Evolutionary conservation across 2,329 filamentous ascomycete genomes (phyloP).

Genomic region (Bipolaris cookei): DNA sequence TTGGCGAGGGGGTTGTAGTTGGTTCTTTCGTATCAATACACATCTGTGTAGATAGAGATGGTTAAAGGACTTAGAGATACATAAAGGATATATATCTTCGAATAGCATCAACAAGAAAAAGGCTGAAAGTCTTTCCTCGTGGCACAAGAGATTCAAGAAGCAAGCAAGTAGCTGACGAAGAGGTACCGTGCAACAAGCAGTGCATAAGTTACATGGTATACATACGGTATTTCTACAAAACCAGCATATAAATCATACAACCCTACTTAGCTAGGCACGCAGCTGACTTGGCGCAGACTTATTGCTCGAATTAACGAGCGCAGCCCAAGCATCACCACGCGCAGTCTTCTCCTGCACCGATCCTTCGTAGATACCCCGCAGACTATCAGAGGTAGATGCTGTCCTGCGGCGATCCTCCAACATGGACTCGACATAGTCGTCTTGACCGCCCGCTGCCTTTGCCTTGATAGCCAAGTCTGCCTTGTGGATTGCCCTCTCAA

Average conservation of each 20-base stretch:
- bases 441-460: conserved; percentile 17
- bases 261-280: conserved; percentile 7
- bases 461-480: conserved; percentile 30
- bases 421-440: conserved; percentile 26
- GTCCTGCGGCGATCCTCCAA: conserved; percentile 15
- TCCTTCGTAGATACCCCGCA: conserved; percentile 6
- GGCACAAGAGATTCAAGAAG: not conserved
- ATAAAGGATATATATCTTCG: no score
- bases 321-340: conserved; percentile 26
- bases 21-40: no score
- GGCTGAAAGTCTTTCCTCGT: not conserved
- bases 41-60: no score
- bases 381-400: not conserved
- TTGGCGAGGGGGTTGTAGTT: conserved; percentile 14
- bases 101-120: not conserved
- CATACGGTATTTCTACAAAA: conserved; percentile 5
- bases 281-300: conserved; percentile 8
- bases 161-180: not conserved
- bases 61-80: no score
- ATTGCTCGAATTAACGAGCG: conserved; percentile 23
- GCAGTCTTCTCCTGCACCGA: conserved; percentile 6
- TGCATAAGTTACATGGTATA: conserved; percentile 1
- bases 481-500: conserved; percentile 29
- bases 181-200: not conserved
- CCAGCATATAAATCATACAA: not conserved